Conservation (phyloP, 1,284 basidiomycete species). For the Cryptococcus sp. region DNA sequence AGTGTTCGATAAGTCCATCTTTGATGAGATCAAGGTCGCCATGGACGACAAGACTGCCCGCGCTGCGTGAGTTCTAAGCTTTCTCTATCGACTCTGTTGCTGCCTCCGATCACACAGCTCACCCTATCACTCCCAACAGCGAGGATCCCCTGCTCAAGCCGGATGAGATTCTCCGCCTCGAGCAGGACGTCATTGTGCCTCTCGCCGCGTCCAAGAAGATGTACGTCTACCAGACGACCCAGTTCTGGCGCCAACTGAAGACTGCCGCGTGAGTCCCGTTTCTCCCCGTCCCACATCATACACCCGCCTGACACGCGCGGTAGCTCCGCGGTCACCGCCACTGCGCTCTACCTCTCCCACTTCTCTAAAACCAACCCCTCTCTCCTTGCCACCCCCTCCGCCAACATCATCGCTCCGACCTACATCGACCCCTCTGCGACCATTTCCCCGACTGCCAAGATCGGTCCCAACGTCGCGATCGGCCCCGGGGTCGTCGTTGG, state of each 20-base stretch:
- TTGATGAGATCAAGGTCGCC: constrained; percentile 54
- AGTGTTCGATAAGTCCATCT: constrained; percentile 54
- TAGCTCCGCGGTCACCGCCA: constrained; percentile 54
- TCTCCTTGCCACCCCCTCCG: constrained; percentile 34
- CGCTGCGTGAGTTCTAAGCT: constrained; percentile 44
- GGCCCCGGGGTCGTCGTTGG: constrained; percentile 51
- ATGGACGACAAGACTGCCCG: constrained; percentile 54
- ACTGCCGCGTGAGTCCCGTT: constrained; percentile 49
- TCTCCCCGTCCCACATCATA: not conserved
- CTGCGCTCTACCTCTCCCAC: constrained; percentile 50
- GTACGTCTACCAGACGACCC: constrained; percentile 53
- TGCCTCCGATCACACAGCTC: not conserved
- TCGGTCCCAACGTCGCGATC: constrained; percentile 53
- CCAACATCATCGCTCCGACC: constrained; percentile 51
- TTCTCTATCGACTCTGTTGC: no score
- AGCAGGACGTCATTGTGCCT: constrained; percentile 56
- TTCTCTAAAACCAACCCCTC: constrained; percentile 39
- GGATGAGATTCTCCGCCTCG: constrained; percentile 54
- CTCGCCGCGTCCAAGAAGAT: constrained; percentile 52
- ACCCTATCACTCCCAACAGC: constrained; percentile 22
- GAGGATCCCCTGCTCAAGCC: constrained; percentile 50
- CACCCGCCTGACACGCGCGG: not conserved
- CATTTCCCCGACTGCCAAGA: constrained; percentile 52
- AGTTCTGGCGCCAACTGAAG: constrained; percentile 57
- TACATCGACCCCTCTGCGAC: constrained; percentile 52